phyloP scores from a whole-genome alignment of 352 stramenopile genomes.

The Phytophthora idaei region DNA sequence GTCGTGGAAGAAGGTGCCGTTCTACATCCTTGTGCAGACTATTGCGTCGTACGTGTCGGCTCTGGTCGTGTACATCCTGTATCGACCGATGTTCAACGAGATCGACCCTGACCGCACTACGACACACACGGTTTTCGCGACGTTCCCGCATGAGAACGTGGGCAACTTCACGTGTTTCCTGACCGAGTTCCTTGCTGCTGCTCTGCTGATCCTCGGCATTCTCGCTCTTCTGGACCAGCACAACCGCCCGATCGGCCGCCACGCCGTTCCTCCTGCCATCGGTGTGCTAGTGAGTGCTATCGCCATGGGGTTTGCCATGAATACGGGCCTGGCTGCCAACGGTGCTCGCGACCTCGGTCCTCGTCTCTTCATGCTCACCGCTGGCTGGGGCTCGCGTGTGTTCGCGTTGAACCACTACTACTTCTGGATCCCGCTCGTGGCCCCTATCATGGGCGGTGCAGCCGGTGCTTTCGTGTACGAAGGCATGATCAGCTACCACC shows the following conservation, averaged over 20 bases:
- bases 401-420: constrained; percentile 73
- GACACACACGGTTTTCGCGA: constrained; percentile 46
- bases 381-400: constrained; percentile 68
- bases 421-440: constrained; percentile 76
- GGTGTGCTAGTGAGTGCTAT: constrained; percentile 75
- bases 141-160: constrained; percentile 41
- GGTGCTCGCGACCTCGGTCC: constrained; percentile 71
- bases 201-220: constrained; percentile 68
- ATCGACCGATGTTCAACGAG: constrained; percentile 52
- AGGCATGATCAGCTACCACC: too few species aligned
- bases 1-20: constrained; percentile 49
- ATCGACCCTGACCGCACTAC: constrained; percentile 40
- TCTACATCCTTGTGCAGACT: constrained; percentile 50
- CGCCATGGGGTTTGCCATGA: constrained; percentile 78
- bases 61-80: constrained; percentile 49
- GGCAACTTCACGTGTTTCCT: constrained; percentile 45
- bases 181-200: constrained; percentile 42
- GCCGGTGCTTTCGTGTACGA: too few species aligned
- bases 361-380: constrained; percentile 63
- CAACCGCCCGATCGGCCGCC: constrained; percentile 71
- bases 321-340: constrained; percentile 81
- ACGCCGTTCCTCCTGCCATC: constrained; percentile 75
- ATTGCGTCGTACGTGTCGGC: constrained; percentile 46
- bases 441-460: constrained; percentile 63
- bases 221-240: constrained; percentile 72